These are phyloP conservation scores for Xylariomycetidae sp. DNA, from an alignment of 2,329 filamentous ascomycete genomes.

Conservation along the genomic window DNA sequence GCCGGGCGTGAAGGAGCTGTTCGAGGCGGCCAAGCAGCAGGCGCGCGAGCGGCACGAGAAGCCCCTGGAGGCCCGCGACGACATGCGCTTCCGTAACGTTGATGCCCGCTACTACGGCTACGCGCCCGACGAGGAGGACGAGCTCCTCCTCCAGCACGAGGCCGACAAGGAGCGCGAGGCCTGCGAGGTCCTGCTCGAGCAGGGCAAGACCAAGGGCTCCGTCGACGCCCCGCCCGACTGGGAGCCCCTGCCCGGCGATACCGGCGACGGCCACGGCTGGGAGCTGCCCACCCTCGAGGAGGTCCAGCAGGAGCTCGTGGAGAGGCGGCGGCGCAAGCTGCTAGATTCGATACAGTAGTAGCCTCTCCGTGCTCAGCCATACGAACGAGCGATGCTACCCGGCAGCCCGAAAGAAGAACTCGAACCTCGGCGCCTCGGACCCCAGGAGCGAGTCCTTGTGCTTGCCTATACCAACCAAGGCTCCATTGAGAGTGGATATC, in stretches of 20 bases:
- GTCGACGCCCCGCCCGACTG: slow-evolving; percentile 61
- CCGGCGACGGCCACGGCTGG: slow-evolving; percentile 77
- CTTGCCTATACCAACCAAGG: no score
- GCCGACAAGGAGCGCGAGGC: slow-evolving; percentile 77
- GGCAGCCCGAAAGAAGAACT: no score
- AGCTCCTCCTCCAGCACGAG: slow-evolving; percentile 74
- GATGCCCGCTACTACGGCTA: slow-evolving; percentile 97
- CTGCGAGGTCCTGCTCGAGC: slow-evolving; percentile 57
- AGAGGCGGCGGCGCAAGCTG: slow-evolving; percentile 74
- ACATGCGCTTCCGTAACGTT: slow-evolving; percentile 68
- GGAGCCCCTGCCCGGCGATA: slow-evolving; percentile 82
- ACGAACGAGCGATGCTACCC: no score
- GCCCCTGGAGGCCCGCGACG: slow-evolving; percentile 60
- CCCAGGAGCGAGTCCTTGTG: no score
- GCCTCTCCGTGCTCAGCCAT: neutral
- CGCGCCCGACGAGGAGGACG: slow-evolving; percentile 86
- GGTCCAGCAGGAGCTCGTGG: slow-evolving; percentile 89
- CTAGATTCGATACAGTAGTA: slow-evolving; percentile 67
- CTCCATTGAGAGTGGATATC: no score
- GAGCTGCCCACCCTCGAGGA: slow-evolving; percentile 79
- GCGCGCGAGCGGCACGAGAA: slow-evolving; percentile 50
- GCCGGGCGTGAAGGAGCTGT: slow-evolving; percentile 93
- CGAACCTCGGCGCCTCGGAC: no score
- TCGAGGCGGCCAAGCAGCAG: slow-evolving; percentile 66
- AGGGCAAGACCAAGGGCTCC: slow-evolving; percentile 41